Conservation (phyloP, 2,329 filamentous ascomycete genomes). For the Beauveria scarabaeidicola region DNA sequence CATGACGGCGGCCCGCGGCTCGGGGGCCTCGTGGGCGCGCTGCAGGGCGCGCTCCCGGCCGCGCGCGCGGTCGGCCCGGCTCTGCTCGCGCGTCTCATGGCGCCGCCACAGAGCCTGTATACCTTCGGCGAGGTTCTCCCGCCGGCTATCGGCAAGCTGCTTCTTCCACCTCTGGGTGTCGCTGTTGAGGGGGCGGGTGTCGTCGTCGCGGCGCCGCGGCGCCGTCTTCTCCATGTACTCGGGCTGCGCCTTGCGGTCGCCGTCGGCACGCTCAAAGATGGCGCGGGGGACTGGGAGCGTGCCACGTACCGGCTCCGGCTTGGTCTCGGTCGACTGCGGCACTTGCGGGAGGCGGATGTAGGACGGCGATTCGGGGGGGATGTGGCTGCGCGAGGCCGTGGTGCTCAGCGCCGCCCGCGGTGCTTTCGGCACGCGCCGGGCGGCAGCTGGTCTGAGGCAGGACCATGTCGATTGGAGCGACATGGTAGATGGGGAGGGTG, state of each 20-base stretch:
- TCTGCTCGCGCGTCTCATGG: conserved; percentile 39
- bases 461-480: conserved; percentile 18
- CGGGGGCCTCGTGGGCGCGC: conserved; percentile 49
- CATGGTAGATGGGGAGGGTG: conserved; percentile 18
- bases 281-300: conserved; percentile 75
- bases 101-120: conserved; percentile 61
- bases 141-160: conserved; percentile 62
- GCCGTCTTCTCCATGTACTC: conserved; percentile 54
- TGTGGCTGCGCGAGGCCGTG: conserved; percentile 37
- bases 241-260: conserved; percentile 50
- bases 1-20: conserved; percentile 67
- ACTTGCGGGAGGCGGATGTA: conserved; percentile 77
- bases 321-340: conserved; percentile 56
- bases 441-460: conserved; percentile 19
- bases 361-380: conserved; percentile 78
- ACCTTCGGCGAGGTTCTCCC: conserved; percentile 63
- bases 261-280: conserved; percentile 56
- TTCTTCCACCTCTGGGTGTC: conserved; percentile 54
- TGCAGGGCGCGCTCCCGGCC: conserved; percentile 40
- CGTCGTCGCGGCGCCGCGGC: conserved; percentile 39
- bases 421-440: conserved; percentile 19
- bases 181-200: conserved; percentile 24
- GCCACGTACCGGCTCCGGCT: conserved; percentile 54
- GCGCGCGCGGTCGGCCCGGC: conserved; percentile 30
- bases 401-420: conserved; percentile 27